Evolutionary conservation across 2,329 filamentous ascomycete species (phyloP).

Genomic region (Curvularia eragrostidis): DNA sequence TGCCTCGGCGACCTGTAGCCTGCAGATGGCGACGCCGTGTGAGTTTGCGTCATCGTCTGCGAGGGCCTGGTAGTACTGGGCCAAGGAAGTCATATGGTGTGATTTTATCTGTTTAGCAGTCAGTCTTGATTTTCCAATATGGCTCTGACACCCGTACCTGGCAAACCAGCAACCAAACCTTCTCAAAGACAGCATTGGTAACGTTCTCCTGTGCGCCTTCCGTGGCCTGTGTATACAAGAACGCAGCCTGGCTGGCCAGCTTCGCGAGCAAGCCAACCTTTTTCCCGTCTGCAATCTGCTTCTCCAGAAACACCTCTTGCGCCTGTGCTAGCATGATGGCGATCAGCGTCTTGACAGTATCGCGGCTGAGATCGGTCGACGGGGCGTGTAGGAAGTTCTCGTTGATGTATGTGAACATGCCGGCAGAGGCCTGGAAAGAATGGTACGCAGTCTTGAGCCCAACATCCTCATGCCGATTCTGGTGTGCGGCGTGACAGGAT

Average conservation of each 20-base stretch:
- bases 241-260: conserved; percentile 86
- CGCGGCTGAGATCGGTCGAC: conserved; percentile 91
- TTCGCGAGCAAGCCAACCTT: conserved; percentile 92
- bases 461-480: conserved; percentile 89
- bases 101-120: conserved; percentile 69
- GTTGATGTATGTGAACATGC: conserved; percentile 99
- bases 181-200: conserved; percentile 88
- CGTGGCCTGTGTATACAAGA: conserved; percentile 83
- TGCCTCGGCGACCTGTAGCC: conserved; percentile 80
- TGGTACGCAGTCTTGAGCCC: conserved; percentile 97
- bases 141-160: conserved; percentile 62
- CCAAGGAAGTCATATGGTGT: conserved; percentile 80
- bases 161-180: conserved; percentile 84
- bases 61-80: conserved; percentile 91
- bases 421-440: conserved; percentile 95
- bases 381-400: conserved; percentile 98
- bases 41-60: conserved; percentile 89
- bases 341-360: conserved; percentile 95
- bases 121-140: conserved; percentile 6
- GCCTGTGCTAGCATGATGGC: conserved; percentile 92
- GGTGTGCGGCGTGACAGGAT: conserved; percentile 91
- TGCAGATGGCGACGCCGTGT: conserved; percentile 82
- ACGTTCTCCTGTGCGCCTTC: conserved; percentile 95
- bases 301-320: conserved; percentile 97
- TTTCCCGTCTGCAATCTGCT: conserved; percentile 90